Conservation (phyloP, 305 asterid species). For the Fraxinus paxiana region DNA sequence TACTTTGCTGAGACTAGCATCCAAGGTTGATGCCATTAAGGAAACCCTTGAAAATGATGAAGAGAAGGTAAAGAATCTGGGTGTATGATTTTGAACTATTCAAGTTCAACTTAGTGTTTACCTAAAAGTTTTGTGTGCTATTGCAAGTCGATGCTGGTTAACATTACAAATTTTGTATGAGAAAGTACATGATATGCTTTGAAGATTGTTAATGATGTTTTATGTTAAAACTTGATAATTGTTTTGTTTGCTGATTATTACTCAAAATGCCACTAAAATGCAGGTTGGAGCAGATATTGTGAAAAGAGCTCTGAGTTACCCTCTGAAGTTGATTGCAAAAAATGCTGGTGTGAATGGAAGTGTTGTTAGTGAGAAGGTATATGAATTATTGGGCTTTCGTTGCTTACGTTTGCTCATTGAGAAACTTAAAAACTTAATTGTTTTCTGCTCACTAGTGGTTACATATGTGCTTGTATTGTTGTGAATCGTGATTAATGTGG, state of each 20-base stretch:
- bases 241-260: slow-evolving; percentile 1
- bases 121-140: not conserved
- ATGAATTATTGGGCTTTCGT: not conserved
- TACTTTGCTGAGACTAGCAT: slow-evolving; percentile 75
- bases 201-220: not conserved
- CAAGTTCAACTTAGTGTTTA: not conserved
- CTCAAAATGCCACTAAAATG: not conserved
- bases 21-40: slow-evolving; percentile 83
- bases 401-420: not conserved
- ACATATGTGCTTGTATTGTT: not conserved
- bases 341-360: slow-evolving; percentile 96
- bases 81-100: not conserved
- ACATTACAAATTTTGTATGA: not conserved
- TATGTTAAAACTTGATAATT: not conserved
- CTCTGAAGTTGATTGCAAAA: slow-evolving; percentile 89
- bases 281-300: slow-evolving; percentile 99
- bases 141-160: not conserved
- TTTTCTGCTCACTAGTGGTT: not conserved
- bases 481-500: not conserved
- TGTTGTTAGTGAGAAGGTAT: slow-evolving; percentile 92
- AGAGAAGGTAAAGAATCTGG: slow-evolving; percentile 54
- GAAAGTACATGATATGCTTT: not conserved
- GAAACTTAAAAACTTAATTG: not conserved
- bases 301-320: slow-evolving; percentile 88
- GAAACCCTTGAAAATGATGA: slow-evolving; percentile 74